Conservation (phyloP, 2,329 filamentous ascomycete genomes). For the Diaporthe sp. region DNA sequence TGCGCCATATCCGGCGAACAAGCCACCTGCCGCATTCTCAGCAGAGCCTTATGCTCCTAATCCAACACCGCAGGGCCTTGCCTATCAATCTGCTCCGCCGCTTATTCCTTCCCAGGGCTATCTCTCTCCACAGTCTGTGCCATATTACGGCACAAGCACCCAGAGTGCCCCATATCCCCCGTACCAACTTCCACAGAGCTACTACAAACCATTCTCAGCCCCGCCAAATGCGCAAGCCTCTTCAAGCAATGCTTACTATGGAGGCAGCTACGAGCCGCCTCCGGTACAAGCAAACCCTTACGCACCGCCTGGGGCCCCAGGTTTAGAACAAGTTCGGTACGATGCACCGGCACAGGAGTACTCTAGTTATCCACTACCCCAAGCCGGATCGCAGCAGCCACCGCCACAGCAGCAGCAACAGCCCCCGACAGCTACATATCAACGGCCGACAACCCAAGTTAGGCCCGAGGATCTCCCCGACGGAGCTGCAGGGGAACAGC, state of each 20-base stretch:
- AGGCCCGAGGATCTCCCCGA: background rate
- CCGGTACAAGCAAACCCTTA: background rate
- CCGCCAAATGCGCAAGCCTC: constrained; percentile 2
- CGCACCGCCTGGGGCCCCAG: background rate
- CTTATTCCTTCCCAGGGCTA: background rate
- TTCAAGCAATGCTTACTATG: background rate
- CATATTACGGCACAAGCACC: background rate
- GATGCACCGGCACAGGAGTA: background rate
- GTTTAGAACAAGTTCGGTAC: background rate
- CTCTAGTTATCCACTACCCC: background rate
- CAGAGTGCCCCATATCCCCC: background rate
- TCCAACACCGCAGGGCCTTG: background rate
- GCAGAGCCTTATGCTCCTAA: constrained; percentile 2
- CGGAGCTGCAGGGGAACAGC: background rate
- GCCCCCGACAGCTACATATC: background rate
- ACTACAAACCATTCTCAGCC: background rate
- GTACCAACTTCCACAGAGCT: background rate
- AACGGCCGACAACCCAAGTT: background rate
- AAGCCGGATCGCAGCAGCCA: background rate
- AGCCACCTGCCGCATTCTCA: background rate
- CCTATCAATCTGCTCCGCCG: constrained; percentile 3
- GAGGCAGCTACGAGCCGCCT: background rate
- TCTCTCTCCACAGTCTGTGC: background rate
- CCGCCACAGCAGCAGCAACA: background rate
- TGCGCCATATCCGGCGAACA: background rate